Evolutionary conservation across 1,284 basidiomycete genomes (phyloP), one percentile per base, ranked within the genome.

Genomic region (Ceratobasidium theobromae): DNA sequence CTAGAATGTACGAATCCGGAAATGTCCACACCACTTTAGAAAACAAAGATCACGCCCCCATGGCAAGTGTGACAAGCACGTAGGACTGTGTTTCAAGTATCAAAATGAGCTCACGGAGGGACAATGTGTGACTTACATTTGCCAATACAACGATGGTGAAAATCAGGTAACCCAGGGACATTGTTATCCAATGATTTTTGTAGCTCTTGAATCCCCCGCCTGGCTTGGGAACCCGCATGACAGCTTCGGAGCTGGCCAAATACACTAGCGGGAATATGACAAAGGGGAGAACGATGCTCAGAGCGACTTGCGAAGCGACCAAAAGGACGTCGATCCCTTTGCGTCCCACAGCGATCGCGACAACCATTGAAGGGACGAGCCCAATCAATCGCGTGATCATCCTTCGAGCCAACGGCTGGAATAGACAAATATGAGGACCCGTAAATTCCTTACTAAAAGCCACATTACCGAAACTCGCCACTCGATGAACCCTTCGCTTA

Each of bases 401-500:
- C 6, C 95, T 86, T 8, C 95, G 86, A 45, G 91, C 73, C 49
- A 92, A 81, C 11, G 94, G 91, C 88, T 92, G 69, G 18, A 65
- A 21, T 45, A 25, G 58, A 4, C 65, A 49, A 70, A 53, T 32
- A 18, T 53, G 58, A 43, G 68, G 33, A 46, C 49, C 45, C 46
- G 27, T 35, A 43, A 2, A 9, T 28, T 21, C 11, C 9, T 48
- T 65, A 58, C 45, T 25, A 55, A 16, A n/a, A 53, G 45, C 48
- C 35, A 48, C 76, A 84, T 75, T 73, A 92, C 90, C 65, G 91
- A 89, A 53, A 93, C 83, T 58, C 84, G 84, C 95, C 95, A 98
- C 66, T 86, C 85, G 68, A 99, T 82, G 76, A 98, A 97, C 0
- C 96, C 96, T 77, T 98, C 96, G 0, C 88, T 89, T 33, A 98